These are phyloP conservation scores for Stagonosporopsis cucurbitacearum DNA, from an alignment of 2,329 filamentous ascomycete species.

Conservation along the genomic window DNA sequence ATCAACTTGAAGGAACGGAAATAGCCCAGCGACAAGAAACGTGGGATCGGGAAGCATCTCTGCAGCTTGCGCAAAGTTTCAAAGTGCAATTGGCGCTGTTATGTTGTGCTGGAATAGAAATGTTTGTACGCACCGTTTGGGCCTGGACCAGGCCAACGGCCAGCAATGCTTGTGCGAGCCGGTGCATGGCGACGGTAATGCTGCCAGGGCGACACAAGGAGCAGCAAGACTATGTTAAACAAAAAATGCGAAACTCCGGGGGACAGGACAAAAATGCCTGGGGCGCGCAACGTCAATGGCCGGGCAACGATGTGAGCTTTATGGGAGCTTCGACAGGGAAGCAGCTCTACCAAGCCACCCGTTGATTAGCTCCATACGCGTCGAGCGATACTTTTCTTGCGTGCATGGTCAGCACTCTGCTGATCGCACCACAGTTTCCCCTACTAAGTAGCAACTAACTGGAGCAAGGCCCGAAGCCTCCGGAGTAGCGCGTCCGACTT, in stretches of 20 bases:
- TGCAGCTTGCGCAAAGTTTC: conserved; percentile 28
- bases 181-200: conserved; percentile 41
- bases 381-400: conserved; percentile 24
- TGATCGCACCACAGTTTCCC: conserved; percentile 29
- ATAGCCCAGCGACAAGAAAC: conserved; percentile 35
- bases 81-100: conserved; percentile 18
- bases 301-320: conserved; percentile 30
- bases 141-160: conserved; percentile 38
- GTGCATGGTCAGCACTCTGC: conserved; percentile 27
- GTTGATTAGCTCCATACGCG: conserved; percentile 21
- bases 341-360: conserved; percentile 21
- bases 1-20: conserved; percentile 42
- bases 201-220: conserved; percentile 24
- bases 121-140: conserved; percentile 37
- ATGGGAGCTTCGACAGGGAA: conserved; percentile 17
- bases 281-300: conserved; percentile 18
- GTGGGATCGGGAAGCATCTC: conserved; percentile 33
- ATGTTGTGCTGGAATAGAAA: conserved; percentile 14
- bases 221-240: conserved; percentile 18
- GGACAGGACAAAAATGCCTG: conserved; percentile 20
- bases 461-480: conserved; percentile 25
- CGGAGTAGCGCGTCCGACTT: conserved; percentile 18
- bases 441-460: conserved; percentile 24
- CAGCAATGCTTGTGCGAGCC: conserved; percentile 46
- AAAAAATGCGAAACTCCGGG: conserved; percentile 21